Conservation (phyloP, 2,329 filamentous ascomycete species). For the Diaporthe velutina region DNA sequence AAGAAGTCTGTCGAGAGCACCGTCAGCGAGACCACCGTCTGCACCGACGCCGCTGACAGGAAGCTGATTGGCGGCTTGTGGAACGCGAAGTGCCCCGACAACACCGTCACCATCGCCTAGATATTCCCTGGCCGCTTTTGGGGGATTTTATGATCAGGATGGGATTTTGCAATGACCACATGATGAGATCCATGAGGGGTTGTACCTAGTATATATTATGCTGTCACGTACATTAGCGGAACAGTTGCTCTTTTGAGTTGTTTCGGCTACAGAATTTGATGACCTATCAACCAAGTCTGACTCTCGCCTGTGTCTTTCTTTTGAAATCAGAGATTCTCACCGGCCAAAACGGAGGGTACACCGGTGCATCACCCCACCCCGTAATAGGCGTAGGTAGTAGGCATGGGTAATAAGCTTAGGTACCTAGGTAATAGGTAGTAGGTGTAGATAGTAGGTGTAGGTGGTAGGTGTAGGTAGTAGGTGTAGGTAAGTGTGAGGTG, state of each 20-base stretch:
- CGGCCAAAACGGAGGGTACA: no score
- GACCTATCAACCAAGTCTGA: background rate
- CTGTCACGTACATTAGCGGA: background rate
- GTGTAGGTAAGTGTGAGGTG: no score
- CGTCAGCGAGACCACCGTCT: background rate
- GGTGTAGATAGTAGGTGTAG: no score
- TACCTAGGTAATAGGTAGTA: no score
- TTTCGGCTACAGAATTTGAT: background rate
- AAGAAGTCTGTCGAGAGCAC: background rate
- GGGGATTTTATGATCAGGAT: background rate
- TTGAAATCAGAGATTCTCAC: no score
- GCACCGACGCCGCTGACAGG: background rate
- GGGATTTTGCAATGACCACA: constrained; percentile 8
- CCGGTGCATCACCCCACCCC: no score
- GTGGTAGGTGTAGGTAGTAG: no score
- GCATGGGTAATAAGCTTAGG: no score
- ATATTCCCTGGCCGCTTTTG: background rate
- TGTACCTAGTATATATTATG: background rate
- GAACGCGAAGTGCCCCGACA: constrained; percentile 11
- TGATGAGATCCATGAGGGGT: background rate
- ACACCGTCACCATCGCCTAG: background rate
- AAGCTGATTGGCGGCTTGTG: background rate
- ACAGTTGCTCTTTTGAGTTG: background rate
- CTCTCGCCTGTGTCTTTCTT: background rate
- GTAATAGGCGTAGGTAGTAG: no score